Evolutionary conservation across 352 stramenopile genomes (phyloP).

Genomic region (Globisporangium canariense): DNA sequence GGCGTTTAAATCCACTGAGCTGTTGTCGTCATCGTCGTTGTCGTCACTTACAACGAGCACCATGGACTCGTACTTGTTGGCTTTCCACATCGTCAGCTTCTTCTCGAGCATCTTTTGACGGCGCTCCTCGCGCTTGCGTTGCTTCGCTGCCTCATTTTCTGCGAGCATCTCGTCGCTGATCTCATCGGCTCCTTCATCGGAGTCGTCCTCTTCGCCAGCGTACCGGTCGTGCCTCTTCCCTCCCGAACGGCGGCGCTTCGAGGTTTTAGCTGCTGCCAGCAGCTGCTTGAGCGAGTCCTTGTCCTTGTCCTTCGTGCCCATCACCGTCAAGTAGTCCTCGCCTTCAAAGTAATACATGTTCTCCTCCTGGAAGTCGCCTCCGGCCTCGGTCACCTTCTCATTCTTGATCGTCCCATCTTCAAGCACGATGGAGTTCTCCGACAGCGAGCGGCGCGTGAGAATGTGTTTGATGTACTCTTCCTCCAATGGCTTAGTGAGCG

Average conservation of each 20-base stretch:
- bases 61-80: constrained; percentile 60
- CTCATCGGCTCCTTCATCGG: constrained; percentile 31
- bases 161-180: constrained; percentile 21
- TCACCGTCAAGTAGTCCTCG: constrained; percentile 56
- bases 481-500: constrained; percentile 44
- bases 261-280: constrained; percentile 20
- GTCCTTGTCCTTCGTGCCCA: constrained; percentile 37
- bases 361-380: constrained; percentile 60
- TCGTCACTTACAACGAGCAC: constrained; percentile 22
- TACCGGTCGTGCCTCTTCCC: constrained; percentile 22
- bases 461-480: constrained; percentile 59
- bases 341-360: constrained; percentile 88
- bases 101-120: constrained; percentile 36
- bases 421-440: constrained; percentile 6
- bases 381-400: constrained; percentile 48
- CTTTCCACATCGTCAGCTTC: constrained; percentile 54
- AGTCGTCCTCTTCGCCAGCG: constrained; percentile 34
- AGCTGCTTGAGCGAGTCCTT: constrained; percentile 37
- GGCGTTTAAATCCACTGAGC: constrained; percentile 5
- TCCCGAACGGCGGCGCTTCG: constrained; percentile 26
- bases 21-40: constrained; percentile 8
- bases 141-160: constrained; percentile 39
- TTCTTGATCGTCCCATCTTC: constrained; percentile 31
- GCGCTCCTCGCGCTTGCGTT: constrained; percentile 37
- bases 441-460: constrained; percentile 22